These are phyloP conservation scores for Chrysoporthe cubensis DNA, from an alignment of 2,329 filamentous ascomycete genomes.

Conservation along the genomic window DNA sequence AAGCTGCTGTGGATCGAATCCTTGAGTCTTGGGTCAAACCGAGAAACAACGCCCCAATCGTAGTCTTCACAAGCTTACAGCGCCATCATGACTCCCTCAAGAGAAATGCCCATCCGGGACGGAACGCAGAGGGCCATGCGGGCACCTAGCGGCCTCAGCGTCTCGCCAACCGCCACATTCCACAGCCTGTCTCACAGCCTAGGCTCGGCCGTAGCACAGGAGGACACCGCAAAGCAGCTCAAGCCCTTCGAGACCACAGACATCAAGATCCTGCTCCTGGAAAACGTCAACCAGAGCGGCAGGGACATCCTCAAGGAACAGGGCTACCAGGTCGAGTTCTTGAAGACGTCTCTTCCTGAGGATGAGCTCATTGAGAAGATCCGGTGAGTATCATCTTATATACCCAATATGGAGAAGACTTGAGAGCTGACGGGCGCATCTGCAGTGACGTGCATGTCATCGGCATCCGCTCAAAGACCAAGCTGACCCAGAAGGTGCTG, in stretches of 20 bases:
- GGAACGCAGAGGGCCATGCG: constrained; percentile 46
- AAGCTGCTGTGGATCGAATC: not conserved
- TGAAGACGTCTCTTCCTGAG: constrained; percentile 89
- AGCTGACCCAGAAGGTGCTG: constrained; percentile 83
- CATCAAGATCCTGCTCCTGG: constrained; percentile 92
- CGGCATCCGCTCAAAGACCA: constrained; percentile 97
- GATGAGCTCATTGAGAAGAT: constrained; percentile 98
- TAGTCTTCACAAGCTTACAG: not conserved
- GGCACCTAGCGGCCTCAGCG: constrained; percentile 57
- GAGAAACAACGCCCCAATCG: not conserved
- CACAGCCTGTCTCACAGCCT: constrained; percentile 58
- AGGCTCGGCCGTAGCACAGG: constrained; percentile 40
- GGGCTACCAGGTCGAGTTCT: constrained; percentile 92
- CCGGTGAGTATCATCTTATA: constrained; percentile 58
- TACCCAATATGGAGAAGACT: not conserved
- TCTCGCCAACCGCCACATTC: constrained; percentile 77
- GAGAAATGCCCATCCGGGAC: constrained; percentile 24
- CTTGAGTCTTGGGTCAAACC: not conserved
- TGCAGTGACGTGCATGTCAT: constrained; percentile 91
- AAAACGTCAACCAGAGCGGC: constrained; percentile 94
- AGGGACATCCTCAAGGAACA: constrained; percentile 79
- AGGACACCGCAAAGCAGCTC: constrained; percentile 66
- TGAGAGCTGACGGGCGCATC: not conserved
- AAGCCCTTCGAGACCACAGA: constrained; percentile 96
- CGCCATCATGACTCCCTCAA: constrained; percentile 26